Evolutionary conservation across 169 alveolate genomes (phyloP).

Genomic region (Neospora caninum): DNA sequence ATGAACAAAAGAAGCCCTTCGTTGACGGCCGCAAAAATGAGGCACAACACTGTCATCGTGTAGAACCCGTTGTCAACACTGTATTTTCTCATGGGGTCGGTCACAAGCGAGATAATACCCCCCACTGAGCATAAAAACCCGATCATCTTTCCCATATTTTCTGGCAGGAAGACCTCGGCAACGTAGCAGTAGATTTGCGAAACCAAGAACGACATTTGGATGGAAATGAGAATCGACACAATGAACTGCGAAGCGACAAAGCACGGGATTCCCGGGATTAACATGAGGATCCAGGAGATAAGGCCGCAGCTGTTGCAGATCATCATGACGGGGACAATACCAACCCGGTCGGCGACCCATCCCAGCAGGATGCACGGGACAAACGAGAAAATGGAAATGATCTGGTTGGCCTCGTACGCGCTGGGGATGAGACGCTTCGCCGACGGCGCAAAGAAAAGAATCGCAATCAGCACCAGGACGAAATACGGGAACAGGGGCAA

Average conservation of each 20-base stretch:
- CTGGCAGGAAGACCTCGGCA: constrained; percentile 32
- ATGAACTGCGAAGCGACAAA: constrained; percentile 14
- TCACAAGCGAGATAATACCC: constrained; percentile 33
- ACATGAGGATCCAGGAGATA: constrained; percentile 37
- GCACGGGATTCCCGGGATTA: constrained; percentile 57
- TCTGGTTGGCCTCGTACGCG: constrained; percentile 49
- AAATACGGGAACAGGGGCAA: constrained; percentile 39
- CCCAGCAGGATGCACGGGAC: constrained; percentile 40
- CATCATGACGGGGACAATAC: constrained; percentile 44
- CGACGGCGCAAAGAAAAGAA: constrained; percentile 19
- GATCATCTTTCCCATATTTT: constrained; percentile 37
- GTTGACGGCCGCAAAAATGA: constrained; percentile 9
- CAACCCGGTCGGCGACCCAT: neutral
- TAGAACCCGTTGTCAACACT: constrained; percentile 28
- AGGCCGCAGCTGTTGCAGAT: constrained; percentile 25
- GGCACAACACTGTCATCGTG: constrained; percentile 10
- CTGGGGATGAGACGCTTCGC: constrained; percentile 32
- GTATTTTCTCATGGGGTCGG: constrained; percentile 25
- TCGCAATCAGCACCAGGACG: neutral
- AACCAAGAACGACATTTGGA: constrained; percentile 42
- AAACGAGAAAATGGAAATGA: constrained; percentile 13
- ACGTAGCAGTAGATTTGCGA: constrained; percentile 45
- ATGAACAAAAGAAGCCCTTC: constrained; percentile 16
- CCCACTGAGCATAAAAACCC: constrained; percentile 46
- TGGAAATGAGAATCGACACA: constrained; percentile 19